Evolutionary conservation across 1,284 basidiomycete species (phyloP), one percentile per base, ranked within the genome.

Genomic region (Hypsizygus ulmarius): DNA sequence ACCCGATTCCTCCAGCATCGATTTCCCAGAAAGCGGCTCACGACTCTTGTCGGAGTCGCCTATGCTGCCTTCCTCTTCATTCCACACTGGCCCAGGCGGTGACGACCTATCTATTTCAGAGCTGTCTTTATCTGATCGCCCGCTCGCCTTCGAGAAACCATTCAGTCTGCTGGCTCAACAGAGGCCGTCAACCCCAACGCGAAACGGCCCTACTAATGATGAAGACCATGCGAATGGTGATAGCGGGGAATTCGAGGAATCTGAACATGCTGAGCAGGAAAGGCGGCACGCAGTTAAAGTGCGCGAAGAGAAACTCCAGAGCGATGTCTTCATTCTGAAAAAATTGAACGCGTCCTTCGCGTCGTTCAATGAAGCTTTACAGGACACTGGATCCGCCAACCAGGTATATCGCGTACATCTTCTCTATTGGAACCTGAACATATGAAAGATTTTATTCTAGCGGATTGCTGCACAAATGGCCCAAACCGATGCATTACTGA

Each of bases 311-410:
- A 86, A 82, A 59, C 64, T 90, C 33, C 81, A 82, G 52, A 79
- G 77, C 55, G 87, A 90, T 63, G 59, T 87, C 12, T 81, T 83
- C 60, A 75, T 87, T 42, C 67, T 90, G 55, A 79, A 71, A 61
- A 87, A 87, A 61, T 64, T 90, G 16, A 90, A 90, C 57, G 63
- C 76, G 10, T 75, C 83, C 1, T 84, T 90, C 54, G 74, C 80
- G 8, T 58, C 73, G 34, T 84, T 85, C 56, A 82, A 81, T 49
- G 81, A 84, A 18, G 83, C 84, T 6, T 63, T 90, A 47, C 69
- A 71, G 30, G 77, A 78, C 46, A 75, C 81, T 1, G 77, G 78
- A 53, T 77, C 79, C 15, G 79, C 78, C 14, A 88, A 84, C 45
- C 78, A 87, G 68, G 87, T 87, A 53, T 44, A 75, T 35, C 14